phyloP scores from a whole-genome alignment of 805 yeast species.

The Starmerella stellata region DNA sequence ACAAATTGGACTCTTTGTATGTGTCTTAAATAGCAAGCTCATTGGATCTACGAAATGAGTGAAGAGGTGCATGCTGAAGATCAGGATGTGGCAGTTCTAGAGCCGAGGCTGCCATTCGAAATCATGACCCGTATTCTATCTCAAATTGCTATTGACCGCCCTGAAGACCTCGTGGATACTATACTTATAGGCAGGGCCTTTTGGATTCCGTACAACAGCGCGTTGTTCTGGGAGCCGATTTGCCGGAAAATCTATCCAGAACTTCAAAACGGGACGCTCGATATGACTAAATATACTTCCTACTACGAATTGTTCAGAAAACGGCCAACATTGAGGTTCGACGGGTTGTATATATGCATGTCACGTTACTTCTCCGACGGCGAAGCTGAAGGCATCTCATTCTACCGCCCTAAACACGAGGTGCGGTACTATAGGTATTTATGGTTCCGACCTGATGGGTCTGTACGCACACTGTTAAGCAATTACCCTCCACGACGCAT shows the following conservation, averaged over 20 bases:
- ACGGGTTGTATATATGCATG: slow-evolving; percentile 72
- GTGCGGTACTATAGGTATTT: slow-evolving; percentile 77
- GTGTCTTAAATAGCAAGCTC: too few relatives aligned
- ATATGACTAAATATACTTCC: slow-evolving; percentile 13
- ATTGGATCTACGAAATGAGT: too few relatives aligned
- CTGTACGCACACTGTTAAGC: slow-evolving; percentile 49
- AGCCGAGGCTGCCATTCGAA: slow-evolving; percentile 19
- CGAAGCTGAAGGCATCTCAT: slow-evolving; percentile 35
- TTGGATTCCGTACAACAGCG: slow-evolving; percentile 12
- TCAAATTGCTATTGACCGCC: slow-evolving; percentile 13
- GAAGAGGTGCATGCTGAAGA: too few relatives aligned
- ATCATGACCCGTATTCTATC: slow-evolving; percentile 18
- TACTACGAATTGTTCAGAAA: slow-evolving; percentile 37
- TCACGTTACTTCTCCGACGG: slow-evolving; percentile 77
- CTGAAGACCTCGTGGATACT: slow-evolving; percentile 9
- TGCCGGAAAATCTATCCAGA: slow-evolving; percentile 13
- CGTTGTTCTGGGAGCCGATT: slow-evolving; percentile 18
- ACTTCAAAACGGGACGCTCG: slow-evolving; percentile 2
- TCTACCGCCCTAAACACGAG: slow-evolving; percentile 61
- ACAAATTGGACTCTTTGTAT: too few relatives aligned
- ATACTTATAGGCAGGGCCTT: slow-evolving; percentile 12
- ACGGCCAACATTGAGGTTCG: slow-evolving; percentile 61
- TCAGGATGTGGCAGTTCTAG: too few relatives aligned
- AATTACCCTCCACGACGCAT: slow-evolving; percentile 53
- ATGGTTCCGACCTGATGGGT: slow-evolving; percentile 65